Base-by-base conservation (phyloP, 2,329 filamentous ascomycete genomes). In the Nannizziopsis arthrosporioides region DNA sequence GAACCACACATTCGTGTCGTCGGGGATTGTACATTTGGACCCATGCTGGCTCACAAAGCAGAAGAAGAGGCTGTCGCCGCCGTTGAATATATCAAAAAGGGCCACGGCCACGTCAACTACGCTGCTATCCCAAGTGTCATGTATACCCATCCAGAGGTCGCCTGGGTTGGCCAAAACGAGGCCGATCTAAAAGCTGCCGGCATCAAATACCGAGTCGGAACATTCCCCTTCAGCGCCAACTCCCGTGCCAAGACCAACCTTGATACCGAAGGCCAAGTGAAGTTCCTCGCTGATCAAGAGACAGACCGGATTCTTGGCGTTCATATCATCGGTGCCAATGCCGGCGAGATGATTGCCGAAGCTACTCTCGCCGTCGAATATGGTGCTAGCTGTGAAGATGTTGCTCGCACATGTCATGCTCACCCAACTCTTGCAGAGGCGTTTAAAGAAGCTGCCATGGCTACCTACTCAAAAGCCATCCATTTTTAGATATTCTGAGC, bases 401-500 rank as follows among this genome's bases (percentile, higher is more conserved):
- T 94, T 64, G 88, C 84, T 53, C 80, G 92, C 63, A 96, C 92
- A 55, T 92, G 86, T 71, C 92, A 98, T 71, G 92, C 92, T 48
- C 92, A 98, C 73, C 92, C 92, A 49, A 95, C 89, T 44, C 77
- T 98, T 52, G 82, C 90, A 18, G 92, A 98, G 75, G 92, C 92
- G 39, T 96, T 98, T 79, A 98, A 98, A 78, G 92, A 98, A 79
- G 92, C 92, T 62, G 92, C 92, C 59, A 96, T 98, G 92, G 85
- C 87, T 54, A 95, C 90, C 44, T 88, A 94, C 73, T 80, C 82
- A 62, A 92, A 94, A 76, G 83, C 92, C 57, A 94, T 98, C 67
- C 92, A 98, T 75, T 94, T 84, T 71, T 98, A 85, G 35, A 44
- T 4, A n/a, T 19, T 5, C 35, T 30, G 17, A 2, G 12, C 27